These are phyloP conservation scores for Hypericum androsaemum DNA, from an alignment of 345 rosid species.

Conservation along the genomic window DNA sequence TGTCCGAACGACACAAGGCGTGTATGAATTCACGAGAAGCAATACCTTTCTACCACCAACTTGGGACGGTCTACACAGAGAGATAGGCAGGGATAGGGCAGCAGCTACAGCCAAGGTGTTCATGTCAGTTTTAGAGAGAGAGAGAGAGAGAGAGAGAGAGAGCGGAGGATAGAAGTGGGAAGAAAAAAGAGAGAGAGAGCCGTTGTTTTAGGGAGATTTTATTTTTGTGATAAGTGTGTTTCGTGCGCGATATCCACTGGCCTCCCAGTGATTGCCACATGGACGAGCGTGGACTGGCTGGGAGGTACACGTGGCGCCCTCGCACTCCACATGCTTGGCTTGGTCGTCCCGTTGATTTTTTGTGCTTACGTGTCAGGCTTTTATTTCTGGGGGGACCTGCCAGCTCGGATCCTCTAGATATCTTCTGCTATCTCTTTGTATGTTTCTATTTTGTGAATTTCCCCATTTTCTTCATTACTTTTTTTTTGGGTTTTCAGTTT, in stretches of 20 bases:
- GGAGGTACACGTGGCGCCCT: slow-evolving; percentile 39
- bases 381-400: slow-evolving; percentile 38
- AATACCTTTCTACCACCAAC: slow-evolving; percentile 48
- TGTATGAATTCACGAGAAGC: background rate
- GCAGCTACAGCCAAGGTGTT: slow-evolving; percentile 60
- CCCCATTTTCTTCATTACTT: too few relatives aligned
- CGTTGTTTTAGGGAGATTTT: slow-evolving; percentile 9
- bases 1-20: too few relatives aligned
- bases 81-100: slow-evolving; percentile 64
- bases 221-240: slow-evolving; percentile 59
- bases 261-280: slow-evolving; percentile 67
- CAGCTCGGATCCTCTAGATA: slow-evolving; percentile 53
- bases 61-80: slow-evolving; percentile 43
- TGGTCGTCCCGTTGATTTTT: slow-evolving; percentile 1
- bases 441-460: too few relatives aligned
- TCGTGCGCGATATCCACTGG: slow-evolving; percentile 53
- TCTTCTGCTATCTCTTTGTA: slow-evolving; percentile 26
- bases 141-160: background rate
- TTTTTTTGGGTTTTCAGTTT: background rate
- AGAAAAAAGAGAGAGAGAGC: slow-evolving; percentile 5
- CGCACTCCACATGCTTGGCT: slow-evolving; percentile 42
- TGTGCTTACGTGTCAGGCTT: slow-evolving; percentile 9
- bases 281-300: slow-evolving; percentile 20
- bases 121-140: slow-evolving; percentile 43
- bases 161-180: background rate